Percentiles rank a stretch among this genome's conserved stretches.
Evolutionary conservation across 805 yeast genomes (phyloP).

Genomic region (Lipomyces orientalis): DNA sequence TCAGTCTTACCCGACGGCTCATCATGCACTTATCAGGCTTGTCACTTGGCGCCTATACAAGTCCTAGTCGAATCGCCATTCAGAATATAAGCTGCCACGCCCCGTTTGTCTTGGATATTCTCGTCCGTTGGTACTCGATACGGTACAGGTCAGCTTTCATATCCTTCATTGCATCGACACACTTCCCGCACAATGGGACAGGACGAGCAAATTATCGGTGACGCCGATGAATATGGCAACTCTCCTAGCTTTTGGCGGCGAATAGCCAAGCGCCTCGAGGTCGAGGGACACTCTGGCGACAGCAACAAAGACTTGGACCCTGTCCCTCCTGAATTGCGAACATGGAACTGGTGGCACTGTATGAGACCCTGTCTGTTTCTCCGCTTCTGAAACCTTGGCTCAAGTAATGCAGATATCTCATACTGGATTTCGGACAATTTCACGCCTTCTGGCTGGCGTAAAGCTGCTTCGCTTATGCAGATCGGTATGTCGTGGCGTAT

Average conservation of each 20-base stretch:
- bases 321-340: slow-evolving; percentile 46
- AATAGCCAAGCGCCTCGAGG: slow-evolving; percentile 4
- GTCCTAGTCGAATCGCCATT: background rate
- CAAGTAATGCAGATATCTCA: slow-evolving; percentile 11
- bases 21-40: background rate
- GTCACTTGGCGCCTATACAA: too few species aligned
- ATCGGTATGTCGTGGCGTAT: slow-evolving; percentile 36
- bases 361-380: background rate
- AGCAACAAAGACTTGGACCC: slow-evolving; percentile 32
- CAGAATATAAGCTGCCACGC: background rate
- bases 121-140: too few species aligned
- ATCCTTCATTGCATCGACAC: background rate
- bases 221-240: background rate
- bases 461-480: slow-evolving; percentile 35
- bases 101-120: background rate
- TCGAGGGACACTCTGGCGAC: background rate
- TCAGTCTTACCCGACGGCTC: too few species aligned
- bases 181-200: background rate
- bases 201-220: background rate
- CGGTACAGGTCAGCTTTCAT: too few species aligned
- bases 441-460: slow-evolving; percentile 35
- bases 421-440: slow-evolving; percentile 36
- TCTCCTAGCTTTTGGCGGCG: background rate
- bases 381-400: background rate
- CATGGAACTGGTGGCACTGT: slow-evolving; percentile 46